These are phyloP conservation scores for Asparagopsis taxiformis DNA, from an alignment of 31 red algal species.

Conservation along the genomic window DNA sequence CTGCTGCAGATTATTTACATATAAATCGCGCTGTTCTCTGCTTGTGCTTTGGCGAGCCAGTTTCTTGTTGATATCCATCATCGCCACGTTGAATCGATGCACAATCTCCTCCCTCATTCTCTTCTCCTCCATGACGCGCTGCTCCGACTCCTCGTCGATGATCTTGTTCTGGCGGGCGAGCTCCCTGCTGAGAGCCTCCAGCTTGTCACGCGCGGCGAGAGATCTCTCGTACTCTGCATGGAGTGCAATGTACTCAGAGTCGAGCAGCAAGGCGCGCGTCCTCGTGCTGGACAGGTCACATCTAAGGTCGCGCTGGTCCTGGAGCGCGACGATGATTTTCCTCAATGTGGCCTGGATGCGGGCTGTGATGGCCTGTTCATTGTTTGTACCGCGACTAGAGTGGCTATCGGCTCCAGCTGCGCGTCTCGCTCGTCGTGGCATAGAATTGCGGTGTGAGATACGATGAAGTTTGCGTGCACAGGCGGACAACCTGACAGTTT, in stretches of 20 bases:
- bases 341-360: constrained; percentile 48
- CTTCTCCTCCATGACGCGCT: constrained; percentile 23
- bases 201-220: constrained; percentile 34
- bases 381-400: constrained; percentile 11
- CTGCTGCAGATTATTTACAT: constrained; percentile 39
- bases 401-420: constrained; percentile 15
- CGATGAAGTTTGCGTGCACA: neutral
- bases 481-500: neutral
- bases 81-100: constrained; percentile 49
- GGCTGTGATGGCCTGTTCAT: constrained; percentile 31
- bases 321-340: constrained; percentile 57
- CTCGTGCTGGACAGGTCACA: constrained; percentile 47
- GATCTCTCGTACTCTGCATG: constrained; percentile 48
- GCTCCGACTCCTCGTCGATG: constrained; percentile 42
- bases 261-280: constrained; percentile 37
- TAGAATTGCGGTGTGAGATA: neutral
- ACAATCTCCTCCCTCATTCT: constrained; percentile 49
- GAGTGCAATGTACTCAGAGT: constrained; percentile 47
- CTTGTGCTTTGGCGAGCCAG: constrained; percentile 24
- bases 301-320: constrained; percentile 57
- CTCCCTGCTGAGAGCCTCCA: constrained; percentile 44
- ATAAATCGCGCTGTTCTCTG: constrained; percentile 39
- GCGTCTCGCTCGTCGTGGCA: constrained; percentile 37
- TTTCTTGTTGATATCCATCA: constrained; percentile 56
- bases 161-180: constrained; percentile 37